Conservation (phyloP, 1,284 basidiomycete species). For the Mycena citricolor region DNA sequence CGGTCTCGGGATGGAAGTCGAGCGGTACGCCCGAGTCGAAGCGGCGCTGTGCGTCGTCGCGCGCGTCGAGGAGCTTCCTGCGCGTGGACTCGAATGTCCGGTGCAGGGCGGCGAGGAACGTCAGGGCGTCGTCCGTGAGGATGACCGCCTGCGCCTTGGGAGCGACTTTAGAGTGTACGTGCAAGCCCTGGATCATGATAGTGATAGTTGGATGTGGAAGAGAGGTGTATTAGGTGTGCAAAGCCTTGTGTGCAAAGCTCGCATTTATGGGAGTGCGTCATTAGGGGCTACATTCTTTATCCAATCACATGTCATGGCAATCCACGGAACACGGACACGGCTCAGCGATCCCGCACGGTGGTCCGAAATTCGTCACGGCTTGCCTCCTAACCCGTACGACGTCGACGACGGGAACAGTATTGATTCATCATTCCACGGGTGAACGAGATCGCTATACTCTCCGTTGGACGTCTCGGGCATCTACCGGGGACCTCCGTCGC, state of each 20-base stretch:
- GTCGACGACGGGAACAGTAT: too few relatives aligned
- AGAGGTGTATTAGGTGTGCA: constrained; percentile 5
- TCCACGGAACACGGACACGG: constrained; percentile 13
- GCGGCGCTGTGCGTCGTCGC: constrained; percentile 73
- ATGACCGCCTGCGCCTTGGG: constrained; percentile 69
- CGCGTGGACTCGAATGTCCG: constrained; percentile 90
- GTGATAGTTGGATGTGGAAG: constrained; percentile 23
- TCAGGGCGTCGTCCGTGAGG: constrained; percentile 84
- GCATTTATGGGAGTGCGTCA: constrained; percentile 20
- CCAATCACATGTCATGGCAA: constrained; percentile 7
- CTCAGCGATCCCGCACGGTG: constrained; percentile 3
- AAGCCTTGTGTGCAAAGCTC: constrained; percentile 13
- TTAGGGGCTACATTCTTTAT: constrained; percentile 5
- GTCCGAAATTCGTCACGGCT: too few relatives aligned
- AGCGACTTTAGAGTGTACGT: constrained; percentile 61
- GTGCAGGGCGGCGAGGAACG: constrained; percentile 91
- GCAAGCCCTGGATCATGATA: constrained; percentile 56
- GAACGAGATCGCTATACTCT: too few relatives aligned
- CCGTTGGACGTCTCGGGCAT: too few relatives aligned
- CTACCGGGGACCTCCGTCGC: too few relatives aligned
- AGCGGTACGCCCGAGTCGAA: constrained; percentile 78
- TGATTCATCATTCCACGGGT: too few relatives aligned
- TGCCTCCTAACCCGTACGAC: too few relatives aligned
- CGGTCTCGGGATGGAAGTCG: constrained; percentile 90
- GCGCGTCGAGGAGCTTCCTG: constrained; percentile 73